Conservation (phyloP, 345 rosid genomes). For the Arabis alpina region DNA sequence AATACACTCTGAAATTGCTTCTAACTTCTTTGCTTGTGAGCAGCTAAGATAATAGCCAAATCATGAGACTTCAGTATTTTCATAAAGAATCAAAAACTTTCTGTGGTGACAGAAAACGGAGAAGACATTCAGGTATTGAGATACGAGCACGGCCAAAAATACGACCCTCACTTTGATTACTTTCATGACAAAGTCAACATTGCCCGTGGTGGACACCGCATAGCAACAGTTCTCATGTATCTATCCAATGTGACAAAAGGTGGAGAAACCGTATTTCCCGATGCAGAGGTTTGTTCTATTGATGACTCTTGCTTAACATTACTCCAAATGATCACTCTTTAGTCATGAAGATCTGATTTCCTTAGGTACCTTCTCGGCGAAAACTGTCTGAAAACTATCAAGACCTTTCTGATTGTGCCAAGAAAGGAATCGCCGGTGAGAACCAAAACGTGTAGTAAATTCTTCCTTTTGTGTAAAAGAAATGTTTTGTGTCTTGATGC, state of each 20-base stretch:
- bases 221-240: constrained; percentile 91
- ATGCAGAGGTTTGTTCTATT: constrained; percentile 71
- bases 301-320: neutral
- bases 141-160: constrained; percentile 89
- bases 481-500: constrained; percentile 11
- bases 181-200: constrained; percentile 88
- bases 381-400: constrained; percentile 48
- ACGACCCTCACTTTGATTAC: constrained; percentile 93
- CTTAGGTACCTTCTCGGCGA: constrained; percentile 38
- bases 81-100: neutral
- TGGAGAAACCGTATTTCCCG: constrained; percentile 66
- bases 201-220: constrained; percentile 91
- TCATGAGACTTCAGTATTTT: neutral
- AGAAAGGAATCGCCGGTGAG: constrained; percentile 86
- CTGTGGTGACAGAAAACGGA: constrained; percentile 68
- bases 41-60: neutral
- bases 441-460: neutral
- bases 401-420: constrained; percentile 87
- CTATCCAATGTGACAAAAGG: constrained; percentile 86
- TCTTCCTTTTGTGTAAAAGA: neutral
- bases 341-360: constrained; percentile 8
- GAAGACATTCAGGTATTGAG: constrained; percentile 94
- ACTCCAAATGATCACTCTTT: neutral
- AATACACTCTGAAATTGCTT: neutral
- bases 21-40: neutral